Evolutionary conservation across 192 early-diverging fungal genomes (phyloP).

Genomic region (Coemansia sp.): DNA sequence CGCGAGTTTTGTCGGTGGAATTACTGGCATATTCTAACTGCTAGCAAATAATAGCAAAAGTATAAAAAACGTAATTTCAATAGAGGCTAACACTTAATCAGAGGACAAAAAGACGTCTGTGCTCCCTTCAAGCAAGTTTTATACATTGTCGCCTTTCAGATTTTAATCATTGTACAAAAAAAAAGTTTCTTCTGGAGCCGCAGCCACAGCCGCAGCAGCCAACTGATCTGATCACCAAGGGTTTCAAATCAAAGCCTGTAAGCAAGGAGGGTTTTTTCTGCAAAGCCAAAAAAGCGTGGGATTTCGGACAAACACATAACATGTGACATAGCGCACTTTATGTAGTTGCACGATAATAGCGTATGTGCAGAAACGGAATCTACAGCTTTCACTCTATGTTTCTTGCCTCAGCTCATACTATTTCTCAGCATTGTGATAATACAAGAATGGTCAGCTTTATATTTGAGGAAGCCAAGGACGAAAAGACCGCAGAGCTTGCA

Average conservation of each 20-base stretch:
- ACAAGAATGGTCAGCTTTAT: constrained; percentile 16
- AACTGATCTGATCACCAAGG: no score
- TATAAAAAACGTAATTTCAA: neutral
- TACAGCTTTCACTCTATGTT: no score
- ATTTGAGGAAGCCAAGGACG: constrained; percentile 28
- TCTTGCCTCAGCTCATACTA: no score
- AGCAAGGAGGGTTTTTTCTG: no score
- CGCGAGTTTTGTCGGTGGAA: constrained; percentile 64
- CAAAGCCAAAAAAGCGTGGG: no score
- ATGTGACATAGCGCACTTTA: no score
- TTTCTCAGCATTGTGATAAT: no score
- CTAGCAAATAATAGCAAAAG: constrained; percentile 5
- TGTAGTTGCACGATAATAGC: no score
- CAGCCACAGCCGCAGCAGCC: no score
- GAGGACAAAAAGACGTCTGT: neutral
- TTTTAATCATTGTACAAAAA: neutral
- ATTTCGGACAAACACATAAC: no score
- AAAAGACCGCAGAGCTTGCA: constrained; percentile 21
- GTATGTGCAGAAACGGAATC: no score
- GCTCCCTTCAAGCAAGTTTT: neutral
- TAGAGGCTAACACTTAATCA: neutral
- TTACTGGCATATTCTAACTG: constrained; percentile 61
- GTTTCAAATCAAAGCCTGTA: no score
- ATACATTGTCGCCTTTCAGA: neutral
- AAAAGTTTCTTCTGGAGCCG: constrained; percentile 17